Percentiles rank a stretch among this genome's conserved stretches.
Conservation (phyloP, 495 filamentous ascomycete species). For the Neurospora cerealis region DNA sequence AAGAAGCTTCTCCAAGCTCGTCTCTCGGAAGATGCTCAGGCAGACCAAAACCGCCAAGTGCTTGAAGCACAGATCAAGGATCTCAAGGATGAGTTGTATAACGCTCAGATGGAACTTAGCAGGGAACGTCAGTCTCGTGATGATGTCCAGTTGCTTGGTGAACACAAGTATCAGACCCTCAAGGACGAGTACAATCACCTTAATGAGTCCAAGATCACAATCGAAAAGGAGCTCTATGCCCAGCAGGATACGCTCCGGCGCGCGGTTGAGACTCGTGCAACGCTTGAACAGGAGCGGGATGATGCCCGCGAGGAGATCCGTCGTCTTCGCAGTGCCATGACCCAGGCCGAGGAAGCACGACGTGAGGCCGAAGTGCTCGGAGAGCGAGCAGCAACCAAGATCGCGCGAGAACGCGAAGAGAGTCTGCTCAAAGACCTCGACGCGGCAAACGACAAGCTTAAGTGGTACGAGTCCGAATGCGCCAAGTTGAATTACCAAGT, state of each 20-base stretch:
- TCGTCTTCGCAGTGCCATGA: conserved; percentile 69
- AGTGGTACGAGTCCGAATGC: conserved; percentile 67
- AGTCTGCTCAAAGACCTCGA: conserved; percentile 72
- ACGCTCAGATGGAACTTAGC: conserved; percentile 80
- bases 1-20: conserved; percentile 79
- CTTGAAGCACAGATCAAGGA: conserved; percentile 82
- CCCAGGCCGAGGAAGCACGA: conserved; percentile 74
- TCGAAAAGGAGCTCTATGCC: conserved; percentile 97
- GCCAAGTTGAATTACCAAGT: conserved; percentile 62
- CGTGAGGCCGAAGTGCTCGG: conserved; percentile 69
- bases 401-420: conserved; percentile 73
- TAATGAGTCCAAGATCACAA: conserved; percentile 91
- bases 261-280: conserved; percentile 66
- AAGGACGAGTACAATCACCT: conserved; percentile 79
- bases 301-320: conserved; percentile 80
- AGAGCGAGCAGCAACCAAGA: conserved; percentile 66
- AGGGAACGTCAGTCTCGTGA: conserved; percentile 91
- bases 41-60: conserved; percentile 72
- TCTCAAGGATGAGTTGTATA: conserved; percentile 73
- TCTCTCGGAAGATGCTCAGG: conserved; percentile 80
- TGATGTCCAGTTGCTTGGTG: conserved; percentile 83
- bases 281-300: conserved; percentile 78
- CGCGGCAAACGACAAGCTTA: conserved; percentile 54
- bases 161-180: conserved; percentile 74
- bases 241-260: conserved; percentile 91